phyloP scores from a whole-genome alignment of 1,284 basidiomycete genomes.

The Ganoderma resinaceum region DNA sequence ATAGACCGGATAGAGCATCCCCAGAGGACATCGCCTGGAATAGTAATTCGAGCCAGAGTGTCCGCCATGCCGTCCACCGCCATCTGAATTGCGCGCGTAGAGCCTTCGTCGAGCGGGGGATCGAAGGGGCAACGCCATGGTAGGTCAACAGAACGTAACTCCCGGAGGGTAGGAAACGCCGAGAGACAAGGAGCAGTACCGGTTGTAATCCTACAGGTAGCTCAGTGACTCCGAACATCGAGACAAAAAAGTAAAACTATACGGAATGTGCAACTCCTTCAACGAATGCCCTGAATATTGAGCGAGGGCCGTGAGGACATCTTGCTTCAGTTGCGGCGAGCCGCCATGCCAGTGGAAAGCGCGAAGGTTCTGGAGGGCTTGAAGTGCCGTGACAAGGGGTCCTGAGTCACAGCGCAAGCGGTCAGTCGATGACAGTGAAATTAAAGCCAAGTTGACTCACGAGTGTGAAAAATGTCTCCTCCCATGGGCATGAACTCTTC shows the following conservation, averaged over 20 bases:
- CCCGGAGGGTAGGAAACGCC: not conserved
- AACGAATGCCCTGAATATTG: not conserved
- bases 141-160: not conserved
- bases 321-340: not conserved
- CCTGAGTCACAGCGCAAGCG: not conserved
- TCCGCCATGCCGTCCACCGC: not conserved
- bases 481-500: not conserved
- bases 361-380: not conserved
- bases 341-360: not conserved
- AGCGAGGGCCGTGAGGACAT: not conserved
- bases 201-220: not conserved
- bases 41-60: not conserved
- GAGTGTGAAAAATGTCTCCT: not conserved
- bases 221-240: not conserved
- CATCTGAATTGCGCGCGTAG: not conserved
- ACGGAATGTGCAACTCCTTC: not conserved
- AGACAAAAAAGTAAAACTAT: not conserved
- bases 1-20: not conserved
- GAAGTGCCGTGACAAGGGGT: not conserved
- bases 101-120: not conserved
- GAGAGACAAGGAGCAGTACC: not conserved
- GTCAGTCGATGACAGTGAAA: not conserved
- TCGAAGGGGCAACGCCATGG: not conserved
- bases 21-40: not conserved
- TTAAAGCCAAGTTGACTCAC: not conserved